Percentiles rank a stretch among this genome's conserved stretches.
phyloP scores from a whole-genome alignment of 2,329 filamentous ascomycete species.

The Fusarium begoniae region DNA sequence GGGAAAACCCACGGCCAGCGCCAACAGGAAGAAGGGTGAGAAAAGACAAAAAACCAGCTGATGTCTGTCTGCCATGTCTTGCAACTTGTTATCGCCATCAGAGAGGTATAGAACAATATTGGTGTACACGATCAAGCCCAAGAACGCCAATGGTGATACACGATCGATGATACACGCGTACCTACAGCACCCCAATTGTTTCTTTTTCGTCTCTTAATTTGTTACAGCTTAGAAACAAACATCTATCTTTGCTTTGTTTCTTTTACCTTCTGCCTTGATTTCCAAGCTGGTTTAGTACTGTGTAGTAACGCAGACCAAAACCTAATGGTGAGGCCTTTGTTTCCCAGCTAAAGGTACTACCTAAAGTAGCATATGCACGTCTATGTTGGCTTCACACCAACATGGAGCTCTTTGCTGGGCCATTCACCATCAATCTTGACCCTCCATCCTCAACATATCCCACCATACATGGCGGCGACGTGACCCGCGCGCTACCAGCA shows the following conservation, averaged over 20 bases:
- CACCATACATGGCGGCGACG: slow-evolving; percentile 18
- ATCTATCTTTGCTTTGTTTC: slow-evolving; percentile 16
- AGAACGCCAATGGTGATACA: not conserved
- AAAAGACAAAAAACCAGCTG: slow-evolving; percentile 7
- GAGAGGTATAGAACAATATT: not conserved
- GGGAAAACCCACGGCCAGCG: slow-evolving; percentile 21
- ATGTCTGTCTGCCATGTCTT: slow-evolving; percentile 14
- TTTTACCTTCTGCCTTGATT: slow-evolving; percentile 10
- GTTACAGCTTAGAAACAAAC: slow-evolving; percentile 2
- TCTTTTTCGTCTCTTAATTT: slow-evolving; percentile 18
- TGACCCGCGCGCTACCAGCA: slow-evolving; percentile 39
- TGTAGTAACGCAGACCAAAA: not conserved
- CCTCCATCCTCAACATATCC: slow-evolving; percentile 27
- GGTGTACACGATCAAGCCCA: not conserved
- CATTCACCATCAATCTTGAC: slow-evolving; percentile 28
- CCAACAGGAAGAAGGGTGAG: slow-evolving; percentile 7
- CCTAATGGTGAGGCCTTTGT: slow-evolving; percentile 32
- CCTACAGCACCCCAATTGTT: not conserved
- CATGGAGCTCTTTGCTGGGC: slow-evolving; percentile 5
- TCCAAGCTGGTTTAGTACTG: not conserved
- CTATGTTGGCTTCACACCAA: slow-evolving; percentile 16
- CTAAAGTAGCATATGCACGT: not conserved
- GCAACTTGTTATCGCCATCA: not conserved
- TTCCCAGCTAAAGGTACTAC: not conserved
- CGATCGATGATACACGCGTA: not conserved